Percentiles rank a stretch among this genome's conserved stretches.
These are phyloP conservation scores for Liquidambar formosana DNA, from an alignment of 164 flowering plant species.

Conservation along the genomic window DNA sequence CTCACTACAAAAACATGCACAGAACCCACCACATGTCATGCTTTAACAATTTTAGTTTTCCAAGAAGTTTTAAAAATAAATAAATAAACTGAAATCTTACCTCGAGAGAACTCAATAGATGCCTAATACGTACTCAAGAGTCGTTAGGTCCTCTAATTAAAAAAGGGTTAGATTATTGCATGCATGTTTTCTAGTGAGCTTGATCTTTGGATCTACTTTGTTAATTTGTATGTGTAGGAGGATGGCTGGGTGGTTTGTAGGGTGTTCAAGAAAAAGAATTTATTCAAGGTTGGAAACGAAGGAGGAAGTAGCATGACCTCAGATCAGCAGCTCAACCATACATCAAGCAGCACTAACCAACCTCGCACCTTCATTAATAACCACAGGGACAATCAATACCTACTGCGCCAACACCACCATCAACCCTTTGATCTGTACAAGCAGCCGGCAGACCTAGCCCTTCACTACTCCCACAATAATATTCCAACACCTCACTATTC, in stretches of 20 bases:
- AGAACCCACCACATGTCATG: too few species aligned
- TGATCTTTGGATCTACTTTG: not conserved
- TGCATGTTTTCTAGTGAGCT: too few species aligned
- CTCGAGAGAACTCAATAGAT: too few species aligned
- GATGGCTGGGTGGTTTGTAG: conserved; percentile 97
- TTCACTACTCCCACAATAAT: conserved; percentile 40
- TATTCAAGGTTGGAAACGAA: conserved; percentile 63
- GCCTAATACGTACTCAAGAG: too few species aligned
- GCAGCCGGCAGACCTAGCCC: conserved; percentile 30
- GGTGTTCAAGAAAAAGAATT: too few species aligned
- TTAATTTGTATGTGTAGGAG: conserved; percentile 49
- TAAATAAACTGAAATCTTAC: too few species aligned
- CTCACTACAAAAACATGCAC: too few species aligned
- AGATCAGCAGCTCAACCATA: conserved; percentile 18
- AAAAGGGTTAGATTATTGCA: too few species aligned
- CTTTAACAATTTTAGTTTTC: too few species aligned
- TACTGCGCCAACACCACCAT: conserved; percentile 17
- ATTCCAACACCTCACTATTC: conserved; percentile 32
- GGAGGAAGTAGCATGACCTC: conserved; percentile 27
- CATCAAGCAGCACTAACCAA: conserved; percentile 15
- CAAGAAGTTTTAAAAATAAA: too few species aligned
- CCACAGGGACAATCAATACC: conserved; percentile 26
- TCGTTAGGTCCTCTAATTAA: too few species aligned
- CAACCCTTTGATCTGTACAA: conserved; percentile 42
- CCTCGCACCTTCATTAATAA: conserved; percentile 19